phyloP scores from a whole-genome alignment of 1,284 basidiomycete species.

The Stereum hirsutum region DNA sequence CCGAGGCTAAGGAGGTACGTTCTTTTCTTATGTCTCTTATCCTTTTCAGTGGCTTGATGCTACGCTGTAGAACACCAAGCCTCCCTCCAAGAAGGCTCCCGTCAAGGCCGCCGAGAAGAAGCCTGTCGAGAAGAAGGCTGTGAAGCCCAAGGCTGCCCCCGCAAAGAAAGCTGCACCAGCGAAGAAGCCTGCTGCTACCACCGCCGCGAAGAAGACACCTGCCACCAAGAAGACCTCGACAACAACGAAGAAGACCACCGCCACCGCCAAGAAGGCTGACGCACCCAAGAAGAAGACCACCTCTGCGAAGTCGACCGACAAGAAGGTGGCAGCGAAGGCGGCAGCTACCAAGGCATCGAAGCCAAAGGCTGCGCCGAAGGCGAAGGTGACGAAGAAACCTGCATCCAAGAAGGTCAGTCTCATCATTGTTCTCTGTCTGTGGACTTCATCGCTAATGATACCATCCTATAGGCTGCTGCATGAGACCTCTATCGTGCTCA shows the following conservation, averaged over 20 bases:
- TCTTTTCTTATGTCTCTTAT: background rate
- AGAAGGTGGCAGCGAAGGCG: slow-evolving; percentile 28
- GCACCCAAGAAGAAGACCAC: slow-evolving; percentile 26
- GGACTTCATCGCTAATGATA: too few species aligned
- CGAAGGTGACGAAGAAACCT: slow-evolving; percentile 17
- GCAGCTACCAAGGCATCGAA: slow-evolving; percentile 24
- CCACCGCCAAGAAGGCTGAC: slow-evolving; percentile 28
- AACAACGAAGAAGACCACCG: slow-evolving; percentile 20
- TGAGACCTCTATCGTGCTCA: background rate
- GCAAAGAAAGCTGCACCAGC: slow-evolving; percentile 20
- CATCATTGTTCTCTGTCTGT: slow-evolving; percentile 2
- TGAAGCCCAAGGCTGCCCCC: slow-evolving; percentile 9
- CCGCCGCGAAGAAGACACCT: slow-evolving; percentile 17
- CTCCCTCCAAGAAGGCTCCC: slow-evolving; percentile 26
- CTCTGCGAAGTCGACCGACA: slow-evolving; percentile 31
- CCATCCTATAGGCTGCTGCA: slow-evolving; percentile 4
- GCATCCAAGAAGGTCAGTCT: slow-evolving; percentile 16
- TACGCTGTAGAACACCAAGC: slow-evolving; percentile 27
- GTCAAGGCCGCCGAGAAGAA: slow-evolving; percentile 10
- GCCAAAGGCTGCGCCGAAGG: slow-evolving; percentile 15
- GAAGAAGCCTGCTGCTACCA: slow-evolving; percentile 22
- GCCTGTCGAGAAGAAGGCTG: slow-evolving; percentile 11
- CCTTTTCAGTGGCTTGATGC: slow-evolving; percentile 11
- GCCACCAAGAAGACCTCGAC: slow-evolving; percentile 14
- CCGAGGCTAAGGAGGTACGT: slow-evolving; percentile 42